phyloP scores from a whole-genome alignment of 2,329 filamentous ascomycete genomes.

The Aspergillus cejpii region DNA sequence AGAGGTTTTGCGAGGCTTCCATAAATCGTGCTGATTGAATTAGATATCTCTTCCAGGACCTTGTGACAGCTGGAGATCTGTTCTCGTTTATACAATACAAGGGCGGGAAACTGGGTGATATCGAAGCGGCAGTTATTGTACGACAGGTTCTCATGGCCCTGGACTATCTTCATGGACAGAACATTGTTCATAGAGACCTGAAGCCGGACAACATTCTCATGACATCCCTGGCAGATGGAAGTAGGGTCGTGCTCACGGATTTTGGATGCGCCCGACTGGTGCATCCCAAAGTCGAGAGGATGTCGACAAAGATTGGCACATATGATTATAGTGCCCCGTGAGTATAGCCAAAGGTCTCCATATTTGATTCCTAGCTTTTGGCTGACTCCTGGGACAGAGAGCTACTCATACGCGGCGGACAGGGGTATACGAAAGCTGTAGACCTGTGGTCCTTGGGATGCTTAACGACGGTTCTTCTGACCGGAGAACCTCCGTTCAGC shows the following conservation, averaged over 20 bases:
- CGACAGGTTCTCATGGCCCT: conserved; percentile 52
- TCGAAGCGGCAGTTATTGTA: conserved; percentile 50
- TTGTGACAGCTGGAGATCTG: conserved; percentile 55
- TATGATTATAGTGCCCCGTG: conserved; percentile 54
- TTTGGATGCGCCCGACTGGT: conserved; percentile 51
- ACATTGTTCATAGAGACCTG: conserved; percentile 56
- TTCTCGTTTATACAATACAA: conserved; percentile 53
- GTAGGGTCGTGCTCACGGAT: conserved; percentile 54
- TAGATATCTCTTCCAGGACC: conserved; percentile 56
- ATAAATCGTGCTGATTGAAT: conserved; percentile 8
- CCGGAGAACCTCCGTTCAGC: conserved; percentile 45
- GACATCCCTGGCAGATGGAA: conserved; percentile 46
- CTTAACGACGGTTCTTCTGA: conserved; percentile 48
- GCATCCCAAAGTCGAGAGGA: conserved; percentile 34
- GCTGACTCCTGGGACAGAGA: conserved; percentile 17
- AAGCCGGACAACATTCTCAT: conserved; percentile 60
- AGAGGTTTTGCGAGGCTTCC: not conserved
- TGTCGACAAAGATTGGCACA: conserved; percentile 52
- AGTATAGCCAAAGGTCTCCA: conserved; percentile 23
- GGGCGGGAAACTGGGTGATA: conserved; percentile 42
- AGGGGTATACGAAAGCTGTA: conserved; percentile 52
- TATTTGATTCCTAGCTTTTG: no score
- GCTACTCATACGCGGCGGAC: conserved; percentile 13
- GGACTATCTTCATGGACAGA: conserved; percentile 50
- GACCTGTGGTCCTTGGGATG: conserved; percentile 60